phyloP scores from a whole-genome alignment of 2,329 filamentous ascomycete genomes.

The Apiospora kogelbergensis region DNA sequence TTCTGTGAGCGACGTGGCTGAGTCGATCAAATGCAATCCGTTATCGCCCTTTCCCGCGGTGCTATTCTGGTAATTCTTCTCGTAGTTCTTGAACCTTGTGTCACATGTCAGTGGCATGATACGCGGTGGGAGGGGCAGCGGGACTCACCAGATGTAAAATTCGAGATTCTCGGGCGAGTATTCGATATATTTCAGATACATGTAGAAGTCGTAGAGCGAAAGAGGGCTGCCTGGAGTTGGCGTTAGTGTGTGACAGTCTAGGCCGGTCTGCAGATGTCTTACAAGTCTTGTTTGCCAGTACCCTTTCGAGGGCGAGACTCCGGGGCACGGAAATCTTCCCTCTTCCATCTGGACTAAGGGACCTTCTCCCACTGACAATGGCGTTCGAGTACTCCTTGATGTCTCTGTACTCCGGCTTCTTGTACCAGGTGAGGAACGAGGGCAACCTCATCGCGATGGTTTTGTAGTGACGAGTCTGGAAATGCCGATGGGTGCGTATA shows the following conservation, averaged over 20 bases:
- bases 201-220: constrained; percentile 51
- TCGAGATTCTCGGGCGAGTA: constrained; percentile 49
- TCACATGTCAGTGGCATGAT: not conserved
- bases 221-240: constrained; percentile 41
- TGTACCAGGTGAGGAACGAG: constrained; percentile 46
- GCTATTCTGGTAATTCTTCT: constrained; percentile 19
- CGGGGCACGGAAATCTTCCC: constrained; percentile 37
- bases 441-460: constrained; percentile 18
- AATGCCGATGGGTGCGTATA: not conserved
- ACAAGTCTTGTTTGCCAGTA: constrained; percentile 49
- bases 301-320: constrained; percentile 42
- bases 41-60: not conserved
- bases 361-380: constrained; percentile 34
- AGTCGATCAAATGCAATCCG: not conserved
- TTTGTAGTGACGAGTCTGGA: not conserved
- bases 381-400: constrained; percentile 43
- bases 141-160: constrained; percentile 46
- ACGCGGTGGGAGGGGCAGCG: too few species aligned
- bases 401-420: constrained; percentile 49
- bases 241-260: constrained; percentile 8
- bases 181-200: constrained; percentile 51
- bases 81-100: constrained; percentile 45
- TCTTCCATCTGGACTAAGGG: constrained; percentile 36
- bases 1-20: not conserved
- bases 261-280: not conserved